These are phyloP conservation scores for Blepharisma japonicum DNA, from an alignment of 73 alveolate genomes.

Conservation along the genomic window DNA sequence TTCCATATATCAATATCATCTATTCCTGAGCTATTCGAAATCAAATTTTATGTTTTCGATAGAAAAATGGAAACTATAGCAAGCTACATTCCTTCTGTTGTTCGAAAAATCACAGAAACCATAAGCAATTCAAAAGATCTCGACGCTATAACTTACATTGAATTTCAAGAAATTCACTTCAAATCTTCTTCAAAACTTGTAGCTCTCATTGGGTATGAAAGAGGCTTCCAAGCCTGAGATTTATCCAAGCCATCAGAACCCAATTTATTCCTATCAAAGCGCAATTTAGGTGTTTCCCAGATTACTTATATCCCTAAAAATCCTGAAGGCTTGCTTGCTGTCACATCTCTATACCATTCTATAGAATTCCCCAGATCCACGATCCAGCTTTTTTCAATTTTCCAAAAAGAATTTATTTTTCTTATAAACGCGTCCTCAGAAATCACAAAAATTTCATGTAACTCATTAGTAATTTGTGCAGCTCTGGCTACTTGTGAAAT, in stretches of 20 bases:
- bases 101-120: neutral
- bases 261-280: neutral
- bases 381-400: neutral
- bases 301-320: neutral
- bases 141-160: neutral
- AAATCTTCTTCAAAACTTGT: neutral
- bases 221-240: conserved; percentile 10
- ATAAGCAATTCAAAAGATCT: neutral
- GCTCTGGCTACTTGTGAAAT: neutral
- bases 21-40: too few relatives aligned
- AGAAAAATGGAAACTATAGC: neutral
- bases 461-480: neutral
- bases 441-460: neutral
- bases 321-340: neutral
- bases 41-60: too few relatives aligned
- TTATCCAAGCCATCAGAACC: neutral
- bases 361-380: neutral
- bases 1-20: too few relatives aligned
- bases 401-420: neutral
- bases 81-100: conserved; percentile 4
- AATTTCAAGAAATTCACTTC: neutral
- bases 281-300: conserved; percentile 3
- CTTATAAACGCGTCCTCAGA: neutral
- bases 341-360: neutral
- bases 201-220: conserved; percentile 5